Base-by-base conservation (phyloP, 148 eudicot genomes). In the Silene conica region DNA sequence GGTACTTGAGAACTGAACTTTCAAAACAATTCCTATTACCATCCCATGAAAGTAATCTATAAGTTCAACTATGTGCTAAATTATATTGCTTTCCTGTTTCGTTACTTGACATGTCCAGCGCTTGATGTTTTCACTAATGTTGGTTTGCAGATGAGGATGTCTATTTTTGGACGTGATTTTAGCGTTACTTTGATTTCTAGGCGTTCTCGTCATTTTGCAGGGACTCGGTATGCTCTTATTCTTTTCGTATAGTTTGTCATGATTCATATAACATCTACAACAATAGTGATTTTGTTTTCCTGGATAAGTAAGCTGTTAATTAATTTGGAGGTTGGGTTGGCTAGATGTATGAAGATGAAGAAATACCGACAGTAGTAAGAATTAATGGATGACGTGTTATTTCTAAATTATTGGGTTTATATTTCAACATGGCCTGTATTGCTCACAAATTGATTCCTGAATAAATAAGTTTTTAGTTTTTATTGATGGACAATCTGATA, bases 191-290 rank as follows among this genome's bases (percentile, higher is more conserved):
- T 96, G 83, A 72, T 96, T 48, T 85, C 99, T 71, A 87, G 97
- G 78, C 89, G 99, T 28, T 96, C 99, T 75, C 96, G 97, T 64
- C 97, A 92, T 85, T 96, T 96, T 86, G 99, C 97, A 6, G 99
- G 99, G 70, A 96, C 99, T 67, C 87, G 99, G 99, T 96, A 91
- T 65, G 80, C 62, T 57, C 23, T 74, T 16, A 2, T 41, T 61
- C 41, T 46, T 15, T 72, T 26, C 25, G 4, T 67, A 38, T 9
- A 58, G 58, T 63, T 71, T 34, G 20, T 70, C 26, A 28, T 34
- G 26, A 50, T 52, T 61, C 0, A 48, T 45, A 22, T 67, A 21
- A 41, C 62, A 14, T n/a, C 26, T 14, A 13, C 5, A 23, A 63
- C 67, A 62, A 23, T 12, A 41, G 56, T 26, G 38, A 28, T n/a